Evolutionary conservation across 768 basidiomycete species (phyloP), one percentile per base, ranked within the genome.

Genomic region (Cubamyces lactineus): DNA sequence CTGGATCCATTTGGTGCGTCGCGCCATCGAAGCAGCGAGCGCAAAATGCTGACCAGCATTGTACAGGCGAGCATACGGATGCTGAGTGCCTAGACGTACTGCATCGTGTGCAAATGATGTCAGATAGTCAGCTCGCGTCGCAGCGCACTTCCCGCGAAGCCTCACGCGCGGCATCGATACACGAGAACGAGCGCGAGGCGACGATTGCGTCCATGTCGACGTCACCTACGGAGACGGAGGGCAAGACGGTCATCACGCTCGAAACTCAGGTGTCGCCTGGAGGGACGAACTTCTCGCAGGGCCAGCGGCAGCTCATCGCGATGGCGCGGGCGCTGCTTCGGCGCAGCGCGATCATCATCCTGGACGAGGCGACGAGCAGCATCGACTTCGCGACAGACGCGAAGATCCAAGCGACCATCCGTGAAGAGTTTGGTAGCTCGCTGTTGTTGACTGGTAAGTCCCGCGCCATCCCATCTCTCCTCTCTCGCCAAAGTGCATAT

Each of bases 201-300:
- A 73, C 74, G 0, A 71, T 73, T 57, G 57, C 70, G 47, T 54
- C 61, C 54, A 2, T 78, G 24, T 68, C 71, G 6, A 65, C 68
- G n/a, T 65, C 67, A 2, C 60, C 59, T 5, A 89, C 87, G 0
- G 86, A 87, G 23, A 71, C 80, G 2, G 89, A 90, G 21, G 56
- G 68, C 30, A 88, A 84, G 69, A 80, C 79, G 0, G 77, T 77
- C 0, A 77, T 96, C 28, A 80, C 84, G 0, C 79, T 96, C 3
- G 86, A 91, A 17, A 92, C 89, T 0, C 86, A 89, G 62, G 89
- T 96, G 9, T 92, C 92, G 0, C 81, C 91, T 0, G 94, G 94
- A 0, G 94, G 94, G 0, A 81, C 86, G 30, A 96, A 97, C 77
- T 96, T 97, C 74, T 95, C 92, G 1, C 92, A 94, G 61, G 95